Percentiles rank a stretch among this genome's conserved stretches.
phyloP scores from a whole-genome alignment of 1,284 basidiomycete genomes.

The Fomitopsis pinicola region DNA sequence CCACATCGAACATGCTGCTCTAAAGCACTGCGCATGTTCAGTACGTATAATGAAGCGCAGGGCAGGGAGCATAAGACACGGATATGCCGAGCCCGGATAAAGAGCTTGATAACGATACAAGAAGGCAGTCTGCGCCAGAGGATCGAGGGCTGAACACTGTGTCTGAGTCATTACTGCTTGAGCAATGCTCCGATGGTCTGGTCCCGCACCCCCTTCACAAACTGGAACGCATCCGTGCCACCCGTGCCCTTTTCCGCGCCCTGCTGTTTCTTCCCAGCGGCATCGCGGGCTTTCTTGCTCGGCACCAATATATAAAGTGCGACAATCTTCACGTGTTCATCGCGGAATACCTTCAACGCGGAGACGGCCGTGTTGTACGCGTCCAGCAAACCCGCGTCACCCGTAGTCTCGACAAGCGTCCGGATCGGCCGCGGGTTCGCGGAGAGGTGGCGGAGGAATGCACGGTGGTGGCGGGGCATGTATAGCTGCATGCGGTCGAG shows the following conservation, averaged over 20 bases:
- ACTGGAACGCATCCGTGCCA: conserved; percentile 78
- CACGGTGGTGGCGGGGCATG: conserved; percentile 90
- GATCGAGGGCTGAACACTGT: not conserved
- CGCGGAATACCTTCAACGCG: conserved; percentile 78
- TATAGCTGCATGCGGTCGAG: conserved; percentile 81
- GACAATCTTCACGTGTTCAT: conserved; percentile 86
- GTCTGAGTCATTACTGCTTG: not conserved
- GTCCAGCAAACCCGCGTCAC: conserved; percentile 35
- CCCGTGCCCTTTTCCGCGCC: conserved; percentile 71
- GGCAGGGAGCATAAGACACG: no score
- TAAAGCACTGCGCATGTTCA: no score
- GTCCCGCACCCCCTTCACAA: conserved; percentile 78
- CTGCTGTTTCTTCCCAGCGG: conserved; percentile 15
- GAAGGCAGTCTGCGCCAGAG: not conserved
- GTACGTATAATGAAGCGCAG: no score
- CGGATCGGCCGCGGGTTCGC: conserved; percentile 56
- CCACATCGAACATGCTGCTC: no score
- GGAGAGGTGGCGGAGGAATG: conserved; percentile 83
- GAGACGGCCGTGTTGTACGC: conserved; percentile 76
- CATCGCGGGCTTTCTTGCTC: conserved; percentile 29
- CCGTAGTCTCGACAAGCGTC: conserved; percentile 38
- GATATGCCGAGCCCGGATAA: no score
- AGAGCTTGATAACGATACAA: not conserved
- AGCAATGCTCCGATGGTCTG: conserved; percentile 53
- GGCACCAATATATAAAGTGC: conserved; percentile 82